Base-by-base conservation (phyloP, 345 rosid genomes). In the Mercurialis annua region DNA sequence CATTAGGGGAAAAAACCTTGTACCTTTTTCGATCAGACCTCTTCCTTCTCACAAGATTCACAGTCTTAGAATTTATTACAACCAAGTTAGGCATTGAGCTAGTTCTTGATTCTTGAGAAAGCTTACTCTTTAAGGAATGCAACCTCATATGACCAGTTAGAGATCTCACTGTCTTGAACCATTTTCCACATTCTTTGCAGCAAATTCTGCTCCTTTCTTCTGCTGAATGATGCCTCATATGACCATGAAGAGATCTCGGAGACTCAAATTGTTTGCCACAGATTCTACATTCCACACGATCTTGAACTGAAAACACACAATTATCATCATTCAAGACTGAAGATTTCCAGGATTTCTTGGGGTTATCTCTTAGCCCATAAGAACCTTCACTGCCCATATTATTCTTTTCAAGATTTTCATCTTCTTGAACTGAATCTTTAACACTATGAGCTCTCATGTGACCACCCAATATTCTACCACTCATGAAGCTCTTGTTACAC, bases 341-440 rank as follows among this genome's bases (percentile, higher is more conserved):
- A 61, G 73, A 82, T 74, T 77, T 83, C 76, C 76, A 82, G 64
- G 90, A 83, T 77, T 86, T 87, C 77, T 84, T 89, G 29, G 92
- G 92, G 49, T 87, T 81, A 51, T 83, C 83, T 75, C 92, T 81
- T 18, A 87, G 79, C 20, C 70, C 77, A 66, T 87, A 84, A 61
- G 74, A 83, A 61, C 76, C 67, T 59, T 73, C 73, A 69, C 71
- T 66, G 71, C 71, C 75, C 57, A 33, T 46, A 52, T 72, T 57
- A 58, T 56, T 50, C 15, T 47, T 66, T 57, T 49, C 69, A 62
- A 67, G 14, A 44, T 10, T 60, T 16, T 15, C 55, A 36, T 74
- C 63, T 55, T 56, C 81, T 62, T 68, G 4, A 65, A 10, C 52
- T 33, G 75, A 61, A 47, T 43, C 76, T 58, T 21, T 20, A 30